phyloP scores from a whole-genome alignment of 208 protist species.

The Kentomonas sorsogonicus region DNA sequence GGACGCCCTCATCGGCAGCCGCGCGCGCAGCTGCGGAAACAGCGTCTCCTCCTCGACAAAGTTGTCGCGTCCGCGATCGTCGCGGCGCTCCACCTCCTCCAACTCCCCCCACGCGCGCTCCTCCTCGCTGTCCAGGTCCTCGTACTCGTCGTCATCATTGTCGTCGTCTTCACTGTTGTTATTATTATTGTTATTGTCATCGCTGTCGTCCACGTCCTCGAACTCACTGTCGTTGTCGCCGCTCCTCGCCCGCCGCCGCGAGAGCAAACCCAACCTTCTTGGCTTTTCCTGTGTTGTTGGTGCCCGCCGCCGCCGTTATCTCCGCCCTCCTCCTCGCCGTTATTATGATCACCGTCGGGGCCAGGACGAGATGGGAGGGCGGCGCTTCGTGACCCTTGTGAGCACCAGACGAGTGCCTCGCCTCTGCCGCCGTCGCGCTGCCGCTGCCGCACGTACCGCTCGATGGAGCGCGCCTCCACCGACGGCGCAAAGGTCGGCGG shows the following conservation, averaged over 20 bases:
- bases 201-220: too few relatives aligned
- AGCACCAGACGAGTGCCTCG: not conserved
- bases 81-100: slow-evolving; percentile 44
- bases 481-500: slow-evolving; percentile 57
- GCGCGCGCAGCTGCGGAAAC: too few relatives aligned
- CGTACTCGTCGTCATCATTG: slow-evolving; percentile 23
- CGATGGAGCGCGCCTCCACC: slow-evolving; percentile 21
- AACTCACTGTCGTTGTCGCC: too few relatives aligned
- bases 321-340: slow-evolving; percentile 3
- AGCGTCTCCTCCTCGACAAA: too few relatives aligned
- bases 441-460: slow-evolving; percentile 12
- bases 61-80: too few relatives aligned
- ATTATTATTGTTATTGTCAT: not conserved
- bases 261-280: too few relatives aligned
- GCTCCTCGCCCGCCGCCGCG: too few relatives aligned
- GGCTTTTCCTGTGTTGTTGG: too few relatives aligned
- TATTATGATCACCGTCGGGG: not conserved
- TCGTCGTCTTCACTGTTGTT: slow-evolving; percentile 7
- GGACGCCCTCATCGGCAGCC: too few relatives aligned
- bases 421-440: not conserved
- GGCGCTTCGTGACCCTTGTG: not conserved
- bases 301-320: not conserved
- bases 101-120: slow-evolving; percentile 68
- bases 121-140: slow-evolving; percentile 57
- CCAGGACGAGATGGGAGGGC: not conserved